These are phyloP conservation scores for Aspergillus candidus DNA, from an alignment of 2,329 filamentous ascomycete species.

Conservation along the genomic window DNA sequence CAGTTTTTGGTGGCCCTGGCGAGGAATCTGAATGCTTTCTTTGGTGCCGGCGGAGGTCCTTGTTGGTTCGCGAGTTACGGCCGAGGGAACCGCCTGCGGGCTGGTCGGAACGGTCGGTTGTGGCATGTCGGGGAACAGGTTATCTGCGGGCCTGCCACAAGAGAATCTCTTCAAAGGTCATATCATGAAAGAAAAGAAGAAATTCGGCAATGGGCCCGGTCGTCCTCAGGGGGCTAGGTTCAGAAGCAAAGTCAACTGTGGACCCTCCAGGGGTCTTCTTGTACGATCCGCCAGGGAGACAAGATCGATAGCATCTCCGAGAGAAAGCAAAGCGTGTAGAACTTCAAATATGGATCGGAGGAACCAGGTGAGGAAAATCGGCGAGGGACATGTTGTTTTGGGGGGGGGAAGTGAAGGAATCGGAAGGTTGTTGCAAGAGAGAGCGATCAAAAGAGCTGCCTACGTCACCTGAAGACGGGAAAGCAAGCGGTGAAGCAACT, in stretches of 20 bases:
- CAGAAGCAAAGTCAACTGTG: conserved; percentile 18
- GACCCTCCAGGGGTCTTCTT: conserved; percentile 23
- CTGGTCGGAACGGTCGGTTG: conserved; percentile 17
- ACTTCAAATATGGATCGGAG: conserved; percentile 1
- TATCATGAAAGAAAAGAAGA: conserved; percentile 3
- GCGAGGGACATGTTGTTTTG: too few relatives aligned
- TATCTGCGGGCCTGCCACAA: conserved; percentile 5
- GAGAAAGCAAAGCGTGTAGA: conserved; percentile 6
- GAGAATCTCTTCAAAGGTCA: conserved; percentile 2
- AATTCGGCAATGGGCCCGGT: not conserved
- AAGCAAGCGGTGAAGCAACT: not conserved
- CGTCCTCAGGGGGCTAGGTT: conserved; percentile 12
- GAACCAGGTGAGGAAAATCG: not conserved
- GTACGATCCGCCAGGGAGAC: conserved; percentile 16
- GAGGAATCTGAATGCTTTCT: conserved; percentile 15
- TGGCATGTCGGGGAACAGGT: conserved; percentile 13
- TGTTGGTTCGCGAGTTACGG: conserved; percentile 22
- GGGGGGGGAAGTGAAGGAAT: too few relatives aligned
- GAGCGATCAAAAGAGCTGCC: not conserved
- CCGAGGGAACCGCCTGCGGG: conserved; percentile 16
- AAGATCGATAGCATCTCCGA: conserved; percentile 24
- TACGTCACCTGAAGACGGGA: not conserved
- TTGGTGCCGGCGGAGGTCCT: conserved; percentile 18
- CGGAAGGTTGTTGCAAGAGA: too few relatives aligned
- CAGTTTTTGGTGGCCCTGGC: conserved; percentile 48